Evolutionary conservation across 306 rosid genomes (phyloP).

Genomic region (Ziziphus jujuba): DNA sequence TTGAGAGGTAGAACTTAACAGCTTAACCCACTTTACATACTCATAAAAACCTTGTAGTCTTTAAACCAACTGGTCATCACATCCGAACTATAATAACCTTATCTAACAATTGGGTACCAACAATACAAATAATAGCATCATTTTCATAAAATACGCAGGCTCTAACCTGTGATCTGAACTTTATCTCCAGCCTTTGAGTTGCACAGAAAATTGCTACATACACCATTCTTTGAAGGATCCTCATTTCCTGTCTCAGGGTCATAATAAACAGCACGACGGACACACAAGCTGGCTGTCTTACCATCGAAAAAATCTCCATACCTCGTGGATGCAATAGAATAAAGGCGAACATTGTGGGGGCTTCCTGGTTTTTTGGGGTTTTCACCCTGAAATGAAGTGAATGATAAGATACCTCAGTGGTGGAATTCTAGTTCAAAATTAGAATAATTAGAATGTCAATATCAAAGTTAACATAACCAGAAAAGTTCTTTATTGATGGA

Average conservation of each 20-base stretch:
- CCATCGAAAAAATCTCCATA: constrained; percentile 93
- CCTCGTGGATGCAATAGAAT: constrained; percentile 95
- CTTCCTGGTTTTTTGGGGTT: constrained; percentile 93
- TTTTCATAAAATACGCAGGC: constrained; percentile 16
- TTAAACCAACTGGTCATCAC: background rate
- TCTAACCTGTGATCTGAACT: constrained; percentile 79
- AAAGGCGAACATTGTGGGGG: constrained; percentile 83
- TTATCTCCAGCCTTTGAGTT: constrained; percentile 93
- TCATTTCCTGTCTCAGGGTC: constrained; percentile 93
- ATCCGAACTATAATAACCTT: background rate
- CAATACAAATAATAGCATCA: too few relatives aligned
- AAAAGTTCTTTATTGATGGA: background rate
- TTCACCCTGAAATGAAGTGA: constrained; percentile 67
- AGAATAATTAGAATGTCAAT: background rate
- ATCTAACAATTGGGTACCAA: background rate
- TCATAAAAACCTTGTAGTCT: background rate
- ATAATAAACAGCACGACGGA: constrained; percentile 93
- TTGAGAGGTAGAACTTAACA: background rate
- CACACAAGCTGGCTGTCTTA: constrained; percentile 92
- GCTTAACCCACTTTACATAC: background rate
- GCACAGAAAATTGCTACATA: constrained; percentile 90
- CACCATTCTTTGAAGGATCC: constrained; percentile 83
- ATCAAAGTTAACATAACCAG: background rate
- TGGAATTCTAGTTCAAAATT: background rate
- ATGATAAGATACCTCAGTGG: constrained; percentile 2